Base-by-base conservation (phyloP, 2,329 filamentous ascomycete species). In the Verticillium albo-atrum region DNA sequence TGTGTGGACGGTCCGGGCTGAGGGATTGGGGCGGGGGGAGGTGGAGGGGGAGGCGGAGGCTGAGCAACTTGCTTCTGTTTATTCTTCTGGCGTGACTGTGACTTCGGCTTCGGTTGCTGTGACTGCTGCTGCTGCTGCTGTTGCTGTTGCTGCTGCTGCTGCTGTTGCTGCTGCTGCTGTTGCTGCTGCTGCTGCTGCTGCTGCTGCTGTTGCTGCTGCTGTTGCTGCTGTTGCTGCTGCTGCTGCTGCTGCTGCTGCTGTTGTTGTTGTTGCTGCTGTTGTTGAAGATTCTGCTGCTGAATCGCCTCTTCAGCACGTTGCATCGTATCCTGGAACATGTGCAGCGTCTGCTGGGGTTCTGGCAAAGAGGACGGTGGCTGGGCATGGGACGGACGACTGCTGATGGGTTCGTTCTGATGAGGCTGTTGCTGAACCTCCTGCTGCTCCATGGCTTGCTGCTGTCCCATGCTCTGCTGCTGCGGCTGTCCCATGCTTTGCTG, bases 191-290 rank as follows among this genome's bases (percentile, higher is more conserved):
- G 66, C 56, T 69, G 66, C 60, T 70, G 70, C 23, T 71, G 68
- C 52, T 70, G 66, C 26, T 70, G 70, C 12, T 70, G 65, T 10
- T 66, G 68, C 54, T 74, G 71, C 26, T 68, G 67, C n/a, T 65
- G 68, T 25, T 65, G 73, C 26, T 70, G 69, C 27, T 72, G 71
- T 10, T 68, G 68, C 6, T 65, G 63, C 17, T 69, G 70, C 26
- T 69, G 67, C 15, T 71, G 64, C 27, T 72, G 72, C 28, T 69
- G 70, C 9, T 78, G 77, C 56, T 76, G 73, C n/a, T 69, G 59
- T 25, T 65, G 65, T n/a, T 63, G 64, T 6, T 56, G 55, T 27
- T 61, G 61, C 15, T 62, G 61, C 15, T 55, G 51, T 12, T 54
- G 54, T 25, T 47, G 37, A 6, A 47, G 37, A 47, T n/a, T 47